Evolutionary conservation across 768 basidiomycete genomes (phyloP).

Genomic region (Phylloporus rhodoxanthus): DNA sequence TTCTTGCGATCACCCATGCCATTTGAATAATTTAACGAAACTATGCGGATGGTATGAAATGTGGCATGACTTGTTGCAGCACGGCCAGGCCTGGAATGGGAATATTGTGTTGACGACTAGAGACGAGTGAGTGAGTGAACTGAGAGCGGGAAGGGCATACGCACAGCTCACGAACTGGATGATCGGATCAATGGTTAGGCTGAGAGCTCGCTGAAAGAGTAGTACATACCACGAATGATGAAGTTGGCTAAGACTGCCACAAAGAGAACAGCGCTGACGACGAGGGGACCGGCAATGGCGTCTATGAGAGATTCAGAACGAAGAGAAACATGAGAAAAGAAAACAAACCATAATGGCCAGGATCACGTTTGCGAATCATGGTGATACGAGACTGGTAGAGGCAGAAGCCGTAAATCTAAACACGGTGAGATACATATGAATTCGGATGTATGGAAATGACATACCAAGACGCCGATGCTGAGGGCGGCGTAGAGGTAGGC

Average conservation of each 20-base stretch:
- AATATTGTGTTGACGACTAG: slow-evolving; percentile 24
- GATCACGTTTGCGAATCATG: slow-evolving; percentile 85
- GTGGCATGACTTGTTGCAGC: slow-evolving; percentile 18
- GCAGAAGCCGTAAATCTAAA: slow-evolving; percentile 75
- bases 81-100: slow-evolving; percentile 28
- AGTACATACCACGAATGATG: slow-evolving; percentile 65
- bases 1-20: not conserved
- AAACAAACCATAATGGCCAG: slow-evolving; percentile 75
- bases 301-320: slow-evolving; percentile 41
- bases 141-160: slow-evolving; percentile 6
- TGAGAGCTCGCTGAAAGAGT: not conserved
- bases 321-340: not conserved
- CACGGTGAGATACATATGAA: not conserved
- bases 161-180: slow-evolving; percentile 57
- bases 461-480: slow-evolving; percentile 63
- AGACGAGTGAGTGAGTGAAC: not conserved
- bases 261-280: slow-evolving; percentile 81
- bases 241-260: slow-evolving; percentile 86
- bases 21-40: not conserved
- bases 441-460: not conserved
- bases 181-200: slow-evolving; percentile 5
- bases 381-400: slow-evolving; percentile 86
- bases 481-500: slow-evolving; percentile 80
- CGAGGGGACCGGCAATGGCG: slow-evolving; percentile 71
- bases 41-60: slow-evolving; percentile 16